A percentile compares a stretch with the other conserved stretches of the same genome.
These are phyloP conservation scores for Barbatosphaeria neglecta DNA, from an alignment of 495 filamentous ascomycete species.

Conservation along the genomic window DNA sequence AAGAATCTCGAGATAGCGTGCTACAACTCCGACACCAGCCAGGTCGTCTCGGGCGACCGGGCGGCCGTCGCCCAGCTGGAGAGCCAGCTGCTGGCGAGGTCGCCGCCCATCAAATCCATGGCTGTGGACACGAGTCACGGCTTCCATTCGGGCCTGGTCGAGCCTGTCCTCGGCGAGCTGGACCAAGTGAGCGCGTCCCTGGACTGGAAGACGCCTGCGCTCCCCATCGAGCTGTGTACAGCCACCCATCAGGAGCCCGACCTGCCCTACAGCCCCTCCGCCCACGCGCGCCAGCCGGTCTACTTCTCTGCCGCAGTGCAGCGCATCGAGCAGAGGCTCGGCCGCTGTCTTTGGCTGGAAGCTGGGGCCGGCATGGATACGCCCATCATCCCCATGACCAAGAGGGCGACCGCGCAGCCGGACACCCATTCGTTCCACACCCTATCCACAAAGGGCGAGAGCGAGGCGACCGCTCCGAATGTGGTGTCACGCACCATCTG, in stretches of 20 bases:
- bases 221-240: constrained; percentile 23
- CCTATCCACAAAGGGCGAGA: no score
- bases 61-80: constrained; percentile 11
- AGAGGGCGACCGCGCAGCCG: background rate
- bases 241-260: constrained; percentile 9
- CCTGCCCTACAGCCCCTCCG: constrained; percentile 7
- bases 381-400: constrained; percentile 19
- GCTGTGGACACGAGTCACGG: constrained; percentile 28
- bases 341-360: constrained; percentile 22
- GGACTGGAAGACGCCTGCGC: constrained; percentile 12
- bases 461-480: no score
- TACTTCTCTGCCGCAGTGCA: constrained; percentile 20
- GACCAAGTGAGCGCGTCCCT: constrained; percentile 11
- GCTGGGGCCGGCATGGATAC: constrained; percentile 22
- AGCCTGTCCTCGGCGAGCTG: constrained; percentile 20
- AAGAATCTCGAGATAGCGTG: constrained; percentile 24
- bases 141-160: constrained; percentile 31
- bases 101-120: constrained; percentile 7
- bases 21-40: constrained; percentile 24
- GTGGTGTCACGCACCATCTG: no score
- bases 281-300: constrained; percentile 22
- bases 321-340: constrained; percentile 13
- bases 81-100: constrained; percentile 2
- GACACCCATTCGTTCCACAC: no score
- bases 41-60: constrained; percentile 18